phyloP scores from a whole-genome alignment of 495 filamentous ascomycete genomes.

The Amphirosellinia nigrospora region DNA sequence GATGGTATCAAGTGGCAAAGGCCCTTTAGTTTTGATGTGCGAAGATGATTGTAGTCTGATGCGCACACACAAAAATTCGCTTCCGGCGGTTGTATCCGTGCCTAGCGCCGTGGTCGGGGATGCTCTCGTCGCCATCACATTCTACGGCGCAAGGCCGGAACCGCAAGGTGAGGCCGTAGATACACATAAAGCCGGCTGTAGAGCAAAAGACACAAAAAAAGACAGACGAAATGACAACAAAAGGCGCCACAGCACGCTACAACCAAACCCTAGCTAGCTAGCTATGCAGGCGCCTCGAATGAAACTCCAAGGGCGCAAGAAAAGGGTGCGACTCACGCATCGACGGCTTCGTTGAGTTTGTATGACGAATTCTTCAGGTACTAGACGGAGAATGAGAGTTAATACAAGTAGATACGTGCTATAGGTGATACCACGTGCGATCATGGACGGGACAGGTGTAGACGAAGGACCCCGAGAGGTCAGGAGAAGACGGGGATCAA shows the following conservation, averaged over 20 bases:
- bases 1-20: background rate
- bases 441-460: background rate
- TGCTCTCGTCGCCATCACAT: background rate
- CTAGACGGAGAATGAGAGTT: slow-evolving; percentile 34
- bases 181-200: background rate
- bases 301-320: slow-evolving; percentile 15
- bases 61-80: background rate
- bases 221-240: background rate
- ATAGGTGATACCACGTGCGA: no score
- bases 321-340: slow-evolving; percentile 51
- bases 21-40: slow-evolving; percentile 4
- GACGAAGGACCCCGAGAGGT: background rate
- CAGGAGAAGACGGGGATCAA: slow-evolving; percentile 6
- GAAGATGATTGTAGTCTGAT: background rate
- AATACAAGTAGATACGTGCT: slow-evolving; percentile 26
- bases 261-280: background rate
- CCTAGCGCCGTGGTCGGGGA: background rate
- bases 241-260: background rate
- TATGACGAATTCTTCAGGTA: slow-evolving; percentile 50
- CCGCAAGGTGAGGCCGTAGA: background rate
- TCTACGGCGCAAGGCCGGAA: background rate
- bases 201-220: background rate
- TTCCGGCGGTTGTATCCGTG: background rate
- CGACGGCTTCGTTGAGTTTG: slow-evolving; percentile 57
- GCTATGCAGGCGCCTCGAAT: background rate